These are phyloP conservation scores for Tricholoma sp. DNA, from an alignment of 768 basidiomycete species.

Conservation along the genomic window DNA sequence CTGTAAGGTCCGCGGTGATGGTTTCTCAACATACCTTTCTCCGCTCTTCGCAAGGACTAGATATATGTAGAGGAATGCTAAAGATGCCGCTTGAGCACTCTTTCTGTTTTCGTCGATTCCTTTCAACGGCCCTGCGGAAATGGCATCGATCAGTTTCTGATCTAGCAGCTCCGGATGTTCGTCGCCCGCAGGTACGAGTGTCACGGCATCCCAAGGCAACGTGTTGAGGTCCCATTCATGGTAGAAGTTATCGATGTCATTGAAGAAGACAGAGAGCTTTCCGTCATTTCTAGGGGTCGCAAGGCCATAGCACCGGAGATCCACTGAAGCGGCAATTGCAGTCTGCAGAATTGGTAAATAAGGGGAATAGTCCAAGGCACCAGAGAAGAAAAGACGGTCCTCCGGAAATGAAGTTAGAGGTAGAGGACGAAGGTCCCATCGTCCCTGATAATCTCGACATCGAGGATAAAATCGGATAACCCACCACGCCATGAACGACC, in stretches of 20 bases:
- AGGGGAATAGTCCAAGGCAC: constrained; percentile 2
- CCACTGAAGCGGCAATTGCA: constrained; percentile 91
- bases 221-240: constrained; percentile 75
- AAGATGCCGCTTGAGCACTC: constrained; percentile 35
- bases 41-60: constrained; percentile 62
- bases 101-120: constrained; percentile 31
- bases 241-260: constrained; percentile 73
- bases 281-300: constrained; percentile 69
- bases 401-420: constrained; percentile 4
- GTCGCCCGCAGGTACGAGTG: constrained; percentile 43
- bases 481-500: constrained; percentile 93
- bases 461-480: constrained; percentile 26
- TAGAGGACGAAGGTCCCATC: background rate
- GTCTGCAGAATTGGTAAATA: constrained; percentile 46
- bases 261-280: constrained; percentile 69
- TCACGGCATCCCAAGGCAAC: constrained; percentile 77
- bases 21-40: constrained; percentile 44
- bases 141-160: constrained; percentile 64
- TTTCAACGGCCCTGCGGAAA: constrained; percentile 43
- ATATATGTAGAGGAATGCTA: constrained; percentile 92
- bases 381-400: background rate
- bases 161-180: constrained; percentile 67
- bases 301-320: constrained; percentile 91
- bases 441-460: background rate
- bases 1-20: constrained; percentile 10